Base-by-base conservation (phyloP, 169 alveolate species). In the Plasmodium ovale region DNA sequence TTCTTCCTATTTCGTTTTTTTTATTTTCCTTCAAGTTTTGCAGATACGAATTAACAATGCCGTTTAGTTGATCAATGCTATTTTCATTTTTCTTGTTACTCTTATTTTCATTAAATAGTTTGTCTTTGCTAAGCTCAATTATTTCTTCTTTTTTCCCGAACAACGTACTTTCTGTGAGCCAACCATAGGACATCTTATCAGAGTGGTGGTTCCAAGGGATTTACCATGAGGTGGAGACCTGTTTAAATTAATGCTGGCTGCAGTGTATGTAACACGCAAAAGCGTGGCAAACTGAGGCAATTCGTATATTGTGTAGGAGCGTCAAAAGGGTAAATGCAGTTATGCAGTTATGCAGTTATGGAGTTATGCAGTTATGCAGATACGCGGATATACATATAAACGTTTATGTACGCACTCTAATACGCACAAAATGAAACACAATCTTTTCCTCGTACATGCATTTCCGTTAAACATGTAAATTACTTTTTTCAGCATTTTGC, bases 181-280 rank as follows among this genome's bases (percentile, higher is more conserved):
- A 82, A 12, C 90, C 90, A 67, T 82, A 82, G 21, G 90, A 82
- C 90, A 82, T 82, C 29, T 82, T 82, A 35, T 59, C n/a, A 44
- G 2, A 3, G 56, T 31, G 87, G 37, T 5, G 21, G 31, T 7
- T 1, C 16, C 16, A 25, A 33, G 42, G 35, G n/a, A 65, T 10
- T 39, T 39, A 39, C 51, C 5, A 6, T 39, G 9, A 39, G 0
- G 16, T 4, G 27, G 42, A 27, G 58, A 0, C 0, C 6, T 5
- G 54, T 12, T 21, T 21, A 47, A 33, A 21, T n/a, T 12, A 1
- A 23, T 10, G 33, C 16, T 33, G 9, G 5, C n/a, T 39, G 9
- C 51, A 39, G 51, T 39, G 9, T 39, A 39, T 9, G 9, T 39
- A 39, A 39, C 51, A 39, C 9, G 51, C 51, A 39, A 39, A 39